Evolutionary conservation across 441 rosid genomes (phyloP), one percentile per base, ranked within the genome.

Genomic region (Aleurites moluccanus): DNA sequence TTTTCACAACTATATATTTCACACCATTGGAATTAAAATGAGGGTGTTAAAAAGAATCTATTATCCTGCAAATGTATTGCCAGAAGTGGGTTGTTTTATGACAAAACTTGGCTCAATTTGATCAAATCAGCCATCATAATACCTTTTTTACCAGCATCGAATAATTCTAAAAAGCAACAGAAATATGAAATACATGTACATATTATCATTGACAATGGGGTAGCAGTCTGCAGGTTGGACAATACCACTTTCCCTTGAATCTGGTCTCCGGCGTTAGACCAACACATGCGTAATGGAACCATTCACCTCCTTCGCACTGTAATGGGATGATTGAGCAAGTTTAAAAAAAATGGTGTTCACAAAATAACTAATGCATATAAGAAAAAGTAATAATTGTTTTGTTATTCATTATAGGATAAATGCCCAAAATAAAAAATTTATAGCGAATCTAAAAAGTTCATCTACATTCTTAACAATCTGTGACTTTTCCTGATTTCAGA

Each of bases 251-350:
- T 64, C 97, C 98, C 83, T 87, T 92, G 84, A 96, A 96, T 84
- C 99, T 87, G 30, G 97, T 96, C 86, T 96, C 98, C 0, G 98
- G 96, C 25, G 97, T 92, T 78, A 96, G 88, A 63, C 99, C 99
- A 67, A 96, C 99, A 40, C 99, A 95, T 0, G 90, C 38, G 72
- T 96, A 96, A 72, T 93, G 99, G 87, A 96, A 96, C 99, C 99
- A 93, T 80, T 96, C 98, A 53, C 99, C 99, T 85, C 99, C 99
- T 79, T 91, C 91, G 81, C 98, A 96, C 99, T 92, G 86, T 74
- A 44, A 75, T 77, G 49, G 55, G 44, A 78, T 13, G 56, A n/a
- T 35, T n/a, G 20, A 1, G 44, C 40, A 35, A 10, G 23, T 10
- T 45, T 15, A 55, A 42, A 4, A 16, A 59, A 10, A 62, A 28